A percentile compares a stretch with the other conserved stretches of the same genome.
These are phyloP conservation scores for Pleodorina starrii DNA, from an alignment of 139 green algal species.

Conservation along the genomic window DNA sequence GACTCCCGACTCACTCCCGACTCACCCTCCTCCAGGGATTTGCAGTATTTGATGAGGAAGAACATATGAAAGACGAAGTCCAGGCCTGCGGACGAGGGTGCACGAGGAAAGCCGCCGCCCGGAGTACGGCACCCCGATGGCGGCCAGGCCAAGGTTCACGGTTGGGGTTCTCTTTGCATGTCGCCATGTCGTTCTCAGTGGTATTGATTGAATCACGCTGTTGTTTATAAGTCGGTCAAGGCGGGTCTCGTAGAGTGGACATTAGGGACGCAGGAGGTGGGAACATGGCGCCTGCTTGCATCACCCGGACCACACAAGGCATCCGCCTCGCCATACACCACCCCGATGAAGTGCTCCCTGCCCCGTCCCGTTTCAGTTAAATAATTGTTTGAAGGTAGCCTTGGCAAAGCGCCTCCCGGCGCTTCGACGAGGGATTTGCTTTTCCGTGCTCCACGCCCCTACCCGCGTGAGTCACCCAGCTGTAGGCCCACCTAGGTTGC, in stretches of 20 bases:
- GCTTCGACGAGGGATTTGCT: too few relatives aligned
- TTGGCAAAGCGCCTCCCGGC: too few relatives aligned
- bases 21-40: conserved; percentile 94
- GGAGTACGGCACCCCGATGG: background rate
- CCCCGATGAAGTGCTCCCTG: too few relatives aligned
- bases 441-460: too few relatives aligned
- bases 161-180: background rate
- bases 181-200: background rate
- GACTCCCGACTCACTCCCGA: background rate
- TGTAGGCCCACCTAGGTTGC: conserved; percentile 88
- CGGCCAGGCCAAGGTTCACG: background rate
- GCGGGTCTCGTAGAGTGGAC: too few relatives aligned
- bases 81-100: conserved; percentile 77
- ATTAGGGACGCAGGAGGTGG: too few relatives aligned
- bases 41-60: conserved; percentile 98
- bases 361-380: too few relatives aligned
- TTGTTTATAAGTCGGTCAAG: background rate
- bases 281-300: too few relatives aligned
- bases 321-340: too few relatives aligned
- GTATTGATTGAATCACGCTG: background rate
- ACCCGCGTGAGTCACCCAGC: too few relatives aligned
- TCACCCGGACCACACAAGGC: too few relatives aligned
- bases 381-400: too few relatives aligned
- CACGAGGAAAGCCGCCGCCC: background rate
- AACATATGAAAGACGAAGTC: conserved; percentile 99